Evolutionary conservation across 805 yeast genomes (phyloP), one percentile per base, ranked within the genome.

Genomic region (Nakazawaea molendinolei): DNA sequence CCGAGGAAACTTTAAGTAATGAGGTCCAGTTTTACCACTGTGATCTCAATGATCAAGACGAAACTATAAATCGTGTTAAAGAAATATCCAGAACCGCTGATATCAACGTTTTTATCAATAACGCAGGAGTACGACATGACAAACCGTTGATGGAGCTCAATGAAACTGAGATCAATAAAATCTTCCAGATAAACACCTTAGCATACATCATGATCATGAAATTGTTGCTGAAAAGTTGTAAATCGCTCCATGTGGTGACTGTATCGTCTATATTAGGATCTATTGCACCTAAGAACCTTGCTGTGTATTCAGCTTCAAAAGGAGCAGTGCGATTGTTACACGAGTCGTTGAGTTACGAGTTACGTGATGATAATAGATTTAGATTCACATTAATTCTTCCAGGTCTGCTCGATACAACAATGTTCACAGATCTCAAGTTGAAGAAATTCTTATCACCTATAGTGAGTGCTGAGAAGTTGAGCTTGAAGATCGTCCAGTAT

Each of bases 241-340:
- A 34, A 14, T 46, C 69, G 18, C 46, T 66, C 1, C 67, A 56
- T 31, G 45, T 74, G 4, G 63, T 73, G 13, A 52, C 65, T 2
- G 48, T 74, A 8, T 56, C 74, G 4, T 71, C 77, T 1, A 59
- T 71, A 0, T 47, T 74, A 20, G 78, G 76, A 2, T 49, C 56
- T 5, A 52, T 74, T 7, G 74, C 74, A 3, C 78, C 80, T 0
- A 54, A 48, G 34, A 61, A 67, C 28, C 53, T 74, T 10, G 63
- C 74, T 8, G 42, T 66, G 4, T 74, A 74, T 48, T 57, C 74
- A 1, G 71, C 73, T 1, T 56, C 74, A 6, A 74, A 74, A 41
- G 69, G 74, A 1, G 68, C 74, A 0, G 41, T 60, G 17, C 48
- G 60, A 8, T 66, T 63, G 44, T 42, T 68, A 7, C 67, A 70